phyloP scores from a whole-genome alignment of 805 yeast species.

The Saccharomycopsis malanga region DNA sequence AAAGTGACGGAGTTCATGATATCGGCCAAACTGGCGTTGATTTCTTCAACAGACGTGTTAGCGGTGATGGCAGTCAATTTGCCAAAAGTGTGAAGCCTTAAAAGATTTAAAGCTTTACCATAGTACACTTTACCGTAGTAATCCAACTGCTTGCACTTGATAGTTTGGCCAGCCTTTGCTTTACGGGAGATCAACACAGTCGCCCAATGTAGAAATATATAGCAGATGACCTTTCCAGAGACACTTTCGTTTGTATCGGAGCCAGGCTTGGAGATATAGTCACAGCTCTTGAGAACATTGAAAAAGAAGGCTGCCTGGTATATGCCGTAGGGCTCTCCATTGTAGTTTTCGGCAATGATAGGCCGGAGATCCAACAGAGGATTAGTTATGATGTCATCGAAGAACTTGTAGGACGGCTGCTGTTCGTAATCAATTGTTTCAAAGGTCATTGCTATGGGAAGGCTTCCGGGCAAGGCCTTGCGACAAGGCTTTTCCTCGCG shows the following conservation, averaged over 20 bases:
- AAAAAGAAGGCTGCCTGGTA: neutral
- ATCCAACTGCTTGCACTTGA: neutral
- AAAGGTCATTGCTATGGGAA: neutral
- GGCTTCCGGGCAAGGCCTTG: neutral
- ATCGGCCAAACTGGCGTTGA: neutral
- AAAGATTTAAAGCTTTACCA: constrained; percentile 1
- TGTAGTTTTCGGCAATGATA: neutral
- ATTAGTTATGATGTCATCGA: neutral
- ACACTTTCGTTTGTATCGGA: neutral
- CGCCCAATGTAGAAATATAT: neutral
- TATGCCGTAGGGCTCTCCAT: neutral
- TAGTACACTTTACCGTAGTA: constrained; percentile 4
- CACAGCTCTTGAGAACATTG: neutral
- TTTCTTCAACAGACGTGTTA: neutral
- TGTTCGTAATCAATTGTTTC: neutral
- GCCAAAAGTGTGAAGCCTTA: neutral
- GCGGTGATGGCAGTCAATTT: neutral
- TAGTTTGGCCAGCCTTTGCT: neutral
- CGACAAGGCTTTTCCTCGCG: neutral
- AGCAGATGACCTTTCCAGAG: neutral
- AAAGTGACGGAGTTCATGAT: neutral
- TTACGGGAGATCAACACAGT: neutral
- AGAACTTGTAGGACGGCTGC: neutral
- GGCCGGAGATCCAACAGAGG: neutral
- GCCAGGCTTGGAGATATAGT: neutral